A percentile compares a stretch with the other conserved stretches of the same genome.
phyloP scores from a whole-genome alignment of 495 filamentous ascomycete genomes.

The Annulohypoxylon bovei region DNA sequence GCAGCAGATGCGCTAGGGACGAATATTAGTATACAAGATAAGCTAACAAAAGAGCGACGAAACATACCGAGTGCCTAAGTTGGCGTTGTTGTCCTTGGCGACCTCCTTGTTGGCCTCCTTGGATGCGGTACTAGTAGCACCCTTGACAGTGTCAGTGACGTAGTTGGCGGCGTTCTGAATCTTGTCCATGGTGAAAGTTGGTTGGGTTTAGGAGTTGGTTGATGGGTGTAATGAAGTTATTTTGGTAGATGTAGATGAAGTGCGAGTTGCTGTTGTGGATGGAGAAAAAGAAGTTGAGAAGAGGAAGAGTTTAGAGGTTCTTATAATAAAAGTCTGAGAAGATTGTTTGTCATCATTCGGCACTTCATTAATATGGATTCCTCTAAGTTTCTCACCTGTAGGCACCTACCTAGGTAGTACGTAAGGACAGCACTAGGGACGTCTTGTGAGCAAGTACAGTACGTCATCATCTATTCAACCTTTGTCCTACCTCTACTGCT shows the following conservation, averaged over 20 bases:
- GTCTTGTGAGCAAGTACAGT: conserved; percentile 29
- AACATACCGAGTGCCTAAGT: conserved; percentile 62
- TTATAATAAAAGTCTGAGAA: conserved; percentile 32
- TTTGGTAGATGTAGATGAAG: conserved; percentile 37
- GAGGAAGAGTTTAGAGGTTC: conserved; percentile 11
- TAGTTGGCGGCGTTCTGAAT: conserved; percentile 69
- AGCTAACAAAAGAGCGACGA: no score
- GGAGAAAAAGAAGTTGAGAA: not conserved
- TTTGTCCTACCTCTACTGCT: conserved; percentile 24
- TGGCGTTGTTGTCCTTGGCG: conserved; percentile 66
- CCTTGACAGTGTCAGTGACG: conserved; percentile 68
- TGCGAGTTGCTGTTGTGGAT: conserved; percentile 26
- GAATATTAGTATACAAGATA: no score
- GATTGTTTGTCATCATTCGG: conserved; percentile 19
- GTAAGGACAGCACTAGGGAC: conserved; percentile 9
- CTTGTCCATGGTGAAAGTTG: conserved; percentile 64
- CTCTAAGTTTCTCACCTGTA: not conserved
- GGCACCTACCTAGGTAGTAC: not conserved
- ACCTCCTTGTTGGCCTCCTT: conserved; percentile 75
- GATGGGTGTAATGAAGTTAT: conserved; percentile 3
- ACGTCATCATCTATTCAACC: conserved; percentile 35
- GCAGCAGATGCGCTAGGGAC: conserved; percentile 59
- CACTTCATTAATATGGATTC: not conserved
- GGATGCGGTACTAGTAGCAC: conserved; percentile 57
- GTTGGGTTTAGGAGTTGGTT: conserved; percentile 33